Evolutionary conservation across 2,329 filamentous ascomycete genomes (phyloP).

Genomic region (Colletotrichum trifolii): DNA sequence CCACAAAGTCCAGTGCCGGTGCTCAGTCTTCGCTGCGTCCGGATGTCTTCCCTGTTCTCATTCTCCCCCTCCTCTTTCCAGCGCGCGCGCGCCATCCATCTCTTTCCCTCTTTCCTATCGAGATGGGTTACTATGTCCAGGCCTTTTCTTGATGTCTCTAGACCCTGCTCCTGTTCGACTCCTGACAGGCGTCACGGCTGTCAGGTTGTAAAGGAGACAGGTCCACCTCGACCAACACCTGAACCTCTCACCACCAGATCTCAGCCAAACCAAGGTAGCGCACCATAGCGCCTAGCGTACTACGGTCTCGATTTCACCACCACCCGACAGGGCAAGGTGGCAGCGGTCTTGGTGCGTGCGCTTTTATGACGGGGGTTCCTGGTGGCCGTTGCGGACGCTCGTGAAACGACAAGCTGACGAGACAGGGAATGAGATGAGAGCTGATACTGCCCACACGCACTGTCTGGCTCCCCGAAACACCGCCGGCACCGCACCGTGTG

Average conservation of each 20-base stretch:
- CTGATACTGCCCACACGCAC: constrained; percentile 20
- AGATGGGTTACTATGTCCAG: background rate
- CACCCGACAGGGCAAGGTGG: constrained; percentile 32
- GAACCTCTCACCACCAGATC: background rate
- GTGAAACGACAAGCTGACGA: constrained; percentile 35
- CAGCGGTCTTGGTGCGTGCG: constrained; percentile 24
- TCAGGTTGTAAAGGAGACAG: too few species aligned
- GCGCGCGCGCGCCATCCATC: too few species aligned
- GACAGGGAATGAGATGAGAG: constrained; percentile 29
- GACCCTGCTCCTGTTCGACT: constrained; percentile 4
- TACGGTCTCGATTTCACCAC: constrained; percentile 18
- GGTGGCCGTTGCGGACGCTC: constrained; percentile 35
- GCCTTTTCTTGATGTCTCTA: constrained; percentile 12
- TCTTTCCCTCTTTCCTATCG: too few species aligned
- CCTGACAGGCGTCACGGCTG: too few species aligned
- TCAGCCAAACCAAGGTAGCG: background rate
- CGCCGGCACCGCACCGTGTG: background rate
- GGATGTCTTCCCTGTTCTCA: too few species aligned
- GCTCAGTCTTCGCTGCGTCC: too few species aligned
- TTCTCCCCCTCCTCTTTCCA: too few species aligned
- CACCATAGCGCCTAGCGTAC: constrained; percentile 2
- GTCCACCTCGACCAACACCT: constrained; percentile 3
- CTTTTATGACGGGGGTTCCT: constrained; percentile 26
- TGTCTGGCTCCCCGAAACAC: background rate
- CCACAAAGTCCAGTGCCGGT: too few species aligned